phyloP scores from a whole-genome alignment of 1,139 yeast genomes.

The Pichia sp. region DNA sequence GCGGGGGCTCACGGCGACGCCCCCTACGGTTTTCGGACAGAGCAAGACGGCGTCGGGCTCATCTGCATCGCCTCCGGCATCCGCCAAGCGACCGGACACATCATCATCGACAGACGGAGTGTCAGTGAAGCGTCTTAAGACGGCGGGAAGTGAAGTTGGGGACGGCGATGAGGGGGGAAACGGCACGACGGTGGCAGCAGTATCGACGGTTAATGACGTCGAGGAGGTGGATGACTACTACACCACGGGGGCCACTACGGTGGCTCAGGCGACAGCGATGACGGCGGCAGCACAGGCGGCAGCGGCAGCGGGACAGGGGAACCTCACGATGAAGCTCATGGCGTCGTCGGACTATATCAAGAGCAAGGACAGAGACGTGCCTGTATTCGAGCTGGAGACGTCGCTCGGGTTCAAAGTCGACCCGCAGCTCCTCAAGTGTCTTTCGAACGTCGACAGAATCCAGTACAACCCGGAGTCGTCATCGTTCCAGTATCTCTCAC shows the following conservation, averaged over 20 bases:
- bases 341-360: conserved; percentile 82
- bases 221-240: not conserved
- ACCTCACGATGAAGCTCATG: conserved; percentile 32
- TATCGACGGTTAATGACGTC: not conserved
- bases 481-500: conserved; percentile 81
- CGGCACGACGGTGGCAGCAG: not conserved
- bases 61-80: not conserved
- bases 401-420: conserved; percentile 44
- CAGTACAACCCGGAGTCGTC: conserved; percentile 54
- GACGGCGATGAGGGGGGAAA: not conserved
- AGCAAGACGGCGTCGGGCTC: no score
- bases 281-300: conserved; percentile 15
- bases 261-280: conserved; percentile 1
- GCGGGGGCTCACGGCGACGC: conserved; percentile 14
- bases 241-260: not conserved
- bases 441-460: conserved; percentile 73
- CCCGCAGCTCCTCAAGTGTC: conserved; percentile 59
- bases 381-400: conserved; percentile 59
- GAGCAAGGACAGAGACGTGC: conserved; percentile 61
- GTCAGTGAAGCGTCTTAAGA: not conserved
- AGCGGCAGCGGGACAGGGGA: conserved; percentile 12
- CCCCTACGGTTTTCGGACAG: not conserved
- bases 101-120: not conserved
- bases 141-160: not conserved
- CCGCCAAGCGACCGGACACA: conserved; percentile 13